Conservation (phyloP, 257 asterid species). For the Linaria vulgaris region DNA sequence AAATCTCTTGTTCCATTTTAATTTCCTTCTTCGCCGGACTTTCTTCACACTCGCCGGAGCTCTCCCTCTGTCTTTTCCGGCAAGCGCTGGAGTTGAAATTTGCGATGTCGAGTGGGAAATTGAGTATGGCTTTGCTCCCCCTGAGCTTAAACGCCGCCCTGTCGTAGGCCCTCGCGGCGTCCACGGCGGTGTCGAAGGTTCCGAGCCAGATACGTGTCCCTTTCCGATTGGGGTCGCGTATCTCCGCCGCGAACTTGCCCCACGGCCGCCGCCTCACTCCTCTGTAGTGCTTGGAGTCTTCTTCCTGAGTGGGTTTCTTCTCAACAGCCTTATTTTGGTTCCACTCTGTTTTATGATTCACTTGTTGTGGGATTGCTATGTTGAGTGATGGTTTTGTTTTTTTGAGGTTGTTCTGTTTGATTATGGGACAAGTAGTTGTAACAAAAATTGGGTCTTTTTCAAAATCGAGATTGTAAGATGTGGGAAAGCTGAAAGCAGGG, state of each 20-base stretch:
- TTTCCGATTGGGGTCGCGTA: constrained; percentile 66
- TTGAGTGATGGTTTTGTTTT: constrained; percentile 65
- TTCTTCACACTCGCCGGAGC: constrained; percentile 21
- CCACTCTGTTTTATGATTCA: no score
- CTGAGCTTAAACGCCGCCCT: constrained; percentile 74
- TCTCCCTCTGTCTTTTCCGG: constrained; percentile 57
- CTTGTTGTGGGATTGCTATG: constrained; percentile 61
- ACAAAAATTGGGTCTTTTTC: constrained; percentile 31
- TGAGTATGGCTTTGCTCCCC: constrained; percentile 65
- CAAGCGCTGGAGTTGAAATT: no score
- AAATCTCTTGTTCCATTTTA: not conserved
- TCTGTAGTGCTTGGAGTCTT: constrained; percentile 45
- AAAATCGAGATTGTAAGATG: constrained; percentile 28
- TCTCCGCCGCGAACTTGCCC: constrained; percentile 79
- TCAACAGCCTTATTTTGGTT: constrained; percentile 11
- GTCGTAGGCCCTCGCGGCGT: constrained; percentile 72
- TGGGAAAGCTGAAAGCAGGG: constrained; percentile 33
- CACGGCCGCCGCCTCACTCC: constrained; percentile 73
- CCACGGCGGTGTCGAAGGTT: constrained; percentile 65
- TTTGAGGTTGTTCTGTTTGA: constrained; percentile 17
- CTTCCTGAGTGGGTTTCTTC: constrained; percentile 17
- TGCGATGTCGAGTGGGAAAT: constrained; percentile 77
- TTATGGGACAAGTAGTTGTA: not conserved
- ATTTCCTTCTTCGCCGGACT: constrained; percentile 44
- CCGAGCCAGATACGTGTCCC: constrained; percentile 80